Conservation (phyloP, 768 basidiomycete genomes). For the Sarcomyxa edulis region DNA sequence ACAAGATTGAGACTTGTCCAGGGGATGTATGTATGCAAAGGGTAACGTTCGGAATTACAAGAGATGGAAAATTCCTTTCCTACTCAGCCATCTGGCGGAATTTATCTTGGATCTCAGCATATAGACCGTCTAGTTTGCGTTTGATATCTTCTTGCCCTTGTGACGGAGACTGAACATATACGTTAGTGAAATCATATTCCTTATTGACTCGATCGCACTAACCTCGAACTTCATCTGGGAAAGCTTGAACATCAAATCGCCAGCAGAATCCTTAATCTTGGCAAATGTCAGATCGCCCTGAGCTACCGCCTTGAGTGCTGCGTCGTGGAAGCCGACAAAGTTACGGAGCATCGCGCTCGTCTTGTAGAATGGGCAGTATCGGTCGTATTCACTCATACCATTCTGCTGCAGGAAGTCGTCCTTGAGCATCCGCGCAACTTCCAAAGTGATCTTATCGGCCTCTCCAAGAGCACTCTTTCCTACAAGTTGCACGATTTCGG, state of each 20-base stretch:
- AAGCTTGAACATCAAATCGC: slow-evolving; percentile 93
- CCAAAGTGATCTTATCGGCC: slow-evolving; percentile 96
- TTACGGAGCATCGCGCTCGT: slow-evolving; percentile 93
- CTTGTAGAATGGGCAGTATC: slow-evolving; percentile 99
- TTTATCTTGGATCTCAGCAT: slow-evolving; percentile 87
- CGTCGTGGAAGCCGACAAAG: slow-evolving; percentile 91
- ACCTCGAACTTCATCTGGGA: slow-evolving; percentile 99
- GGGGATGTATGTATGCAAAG: no score
- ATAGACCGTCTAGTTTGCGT: slow-evolving; percentile 74
- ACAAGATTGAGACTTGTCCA: no score
- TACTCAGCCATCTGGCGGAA: slow-evolving; percentile 85
- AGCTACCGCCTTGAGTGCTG: slow-evolving; percentile 80
- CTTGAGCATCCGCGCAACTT: slow-evolving; percentile 95
- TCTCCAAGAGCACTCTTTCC: slow-evolving; percentile 98
- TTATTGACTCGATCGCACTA: slow-evolving; percentile 13
- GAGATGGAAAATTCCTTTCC: neutral
- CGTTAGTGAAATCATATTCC: slow-evolving; percentile 4
- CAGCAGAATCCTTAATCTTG: slow-evolving; percentile 80
- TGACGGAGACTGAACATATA: slow-evolving; percentile 68
- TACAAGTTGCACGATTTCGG: slow-evolving; percentile 99
- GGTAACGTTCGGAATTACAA: no score
- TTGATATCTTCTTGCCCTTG: slow-evolving; percentile 83
- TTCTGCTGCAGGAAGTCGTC: slow-evolving; percentile 98
- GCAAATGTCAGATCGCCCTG: slow-evolving; percentile 80
- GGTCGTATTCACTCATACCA: slow-evolving; percentile 96